Base-by-base conservation (phyloP, 148 eudicot genomes). In the Pouteria glomerata region DNA sequence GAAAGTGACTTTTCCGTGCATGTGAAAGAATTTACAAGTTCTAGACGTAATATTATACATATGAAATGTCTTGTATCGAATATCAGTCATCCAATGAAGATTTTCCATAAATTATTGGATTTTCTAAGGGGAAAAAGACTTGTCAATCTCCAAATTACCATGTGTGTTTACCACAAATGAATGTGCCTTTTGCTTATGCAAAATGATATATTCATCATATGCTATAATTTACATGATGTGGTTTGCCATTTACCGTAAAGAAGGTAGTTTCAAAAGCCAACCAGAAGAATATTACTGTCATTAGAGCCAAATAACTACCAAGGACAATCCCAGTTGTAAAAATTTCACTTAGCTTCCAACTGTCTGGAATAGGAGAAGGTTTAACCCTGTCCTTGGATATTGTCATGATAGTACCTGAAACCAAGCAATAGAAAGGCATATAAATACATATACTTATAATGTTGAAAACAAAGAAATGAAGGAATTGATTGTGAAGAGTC, bases 291-390 rank as follows among this genome's bases (percentile, higher is more conserved):
- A 88, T 66, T 37, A 86, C 81, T 7, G 93, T 88, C 85, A 77
- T 84, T 71, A 84, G 65, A 41, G 90, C 93, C 61, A 86, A 75
- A 71, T 84, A 88, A 15, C 63, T 58, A 39, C 93, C 93, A 24
- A 88, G 87, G 48, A 83, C 78, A 44, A 84, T 55, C 24, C 93
- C 93, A 19, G 93, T 88, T 8, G 86, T 79, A 41, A 88, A 88
- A n/a, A 88, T 88, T 71, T 88, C 93, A 68, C 74, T 82, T 34
- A 88, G 90, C 82, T 86, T 88, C 93, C 93, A 88, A 24, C 81
- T 80, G 48, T 88, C 93, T 12, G 93, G 93, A 34, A 78, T n/a
- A 4, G 93, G 93, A 48, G 93, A 88, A 14, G 93, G 93, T 50
- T 77, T 88, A 27, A 88, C 93, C 63, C 93, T 79, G 70, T 88